A percentile compares a stretch with the other conserved stretches of the same genome.
phyloP scores from a whole-genome alignment of 163 green algal genomes.

The Scenedesmus sp. region DNA sequence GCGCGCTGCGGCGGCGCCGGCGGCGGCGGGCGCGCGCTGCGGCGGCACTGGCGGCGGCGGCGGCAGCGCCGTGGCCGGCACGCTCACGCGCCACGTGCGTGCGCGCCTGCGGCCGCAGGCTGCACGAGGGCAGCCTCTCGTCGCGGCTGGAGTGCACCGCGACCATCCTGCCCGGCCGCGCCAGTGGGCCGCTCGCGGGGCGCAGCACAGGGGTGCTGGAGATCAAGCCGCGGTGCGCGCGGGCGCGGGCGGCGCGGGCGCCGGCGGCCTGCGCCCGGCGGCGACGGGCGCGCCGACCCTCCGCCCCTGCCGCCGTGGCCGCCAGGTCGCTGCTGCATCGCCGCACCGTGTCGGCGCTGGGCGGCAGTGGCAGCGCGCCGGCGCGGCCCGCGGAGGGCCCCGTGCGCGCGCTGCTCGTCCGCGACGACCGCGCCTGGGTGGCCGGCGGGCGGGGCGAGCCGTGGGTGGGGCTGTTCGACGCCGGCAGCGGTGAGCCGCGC shows the following conservation, averaged over 20 bases:
- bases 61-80: no score
- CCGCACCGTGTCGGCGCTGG: no score
- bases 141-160: slow-evolving; percentile 27
- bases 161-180: slow-evolving; percentile 6
- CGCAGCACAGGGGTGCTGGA: background rate
- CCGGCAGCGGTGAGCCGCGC: slow-evolving; percentile 23
- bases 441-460: slow-evolving; percentile 43
- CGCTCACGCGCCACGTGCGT: slow-evolving; percentile 13
- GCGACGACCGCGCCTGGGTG: slow-evolving; percentile 49
- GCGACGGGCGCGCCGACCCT: no score
- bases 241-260: background rate
- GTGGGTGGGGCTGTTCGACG: slow-evolving; percentile 57
- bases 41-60: no score
- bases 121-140: background rate
- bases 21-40: no score
- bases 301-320: no score
- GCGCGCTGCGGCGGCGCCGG: no score
- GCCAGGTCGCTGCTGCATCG: background rate
- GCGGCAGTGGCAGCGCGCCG: background rate
- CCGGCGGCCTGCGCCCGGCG: background rate
- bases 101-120: slow-evolving; percentile 8
- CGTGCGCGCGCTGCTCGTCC: slow-evolving; percentile 47
- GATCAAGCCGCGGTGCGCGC: slow-evolving; percentile 7
- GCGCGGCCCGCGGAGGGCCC: slow-evolving; percentile 22
- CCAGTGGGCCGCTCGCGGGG: background rate